Percentiles rank a stretch among this genome's conserved stretches.
Evolutionary conservation across 164 flowering plant species (phyloP).

Genomic region (Buxus sempervirens): DNA sequence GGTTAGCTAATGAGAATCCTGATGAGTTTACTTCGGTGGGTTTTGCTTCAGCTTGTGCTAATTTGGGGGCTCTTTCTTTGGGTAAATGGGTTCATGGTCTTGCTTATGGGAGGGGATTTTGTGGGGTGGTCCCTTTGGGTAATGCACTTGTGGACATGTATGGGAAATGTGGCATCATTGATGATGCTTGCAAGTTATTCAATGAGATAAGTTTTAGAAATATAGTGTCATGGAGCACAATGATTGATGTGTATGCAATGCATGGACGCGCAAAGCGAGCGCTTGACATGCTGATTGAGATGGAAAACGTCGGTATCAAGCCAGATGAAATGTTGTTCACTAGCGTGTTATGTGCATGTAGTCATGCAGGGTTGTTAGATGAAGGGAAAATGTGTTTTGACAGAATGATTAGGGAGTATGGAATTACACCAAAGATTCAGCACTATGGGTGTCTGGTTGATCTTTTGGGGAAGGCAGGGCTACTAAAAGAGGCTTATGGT

Average conservation of each 20-base stretch:
- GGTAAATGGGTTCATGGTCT: slow-evolving; percentile 23
- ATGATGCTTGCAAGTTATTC: slow-evolving; percentile 16
- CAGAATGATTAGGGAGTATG: slow-evolving; percentile 10
- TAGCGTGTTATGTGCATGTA: slow-evolving; percentile 22
- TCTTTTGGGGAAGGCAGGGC: slow-evolving; percentile 18
- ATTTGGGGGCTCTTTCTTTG: slow-evolving; percentile 14
- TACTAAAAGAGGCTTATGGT: slow-evolving; percentile 15
- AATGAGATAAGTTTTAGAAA: slow-evolving; percentile 18
- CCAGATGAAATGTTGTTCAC: slow-evolving; percentile 22
- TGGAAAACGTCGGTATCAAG: slow-evolving; percentile 13
- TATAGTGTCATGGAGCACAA: slow-evolving; percentile 23
- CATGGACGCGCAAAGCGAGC: slow-evolving; percentile 20
- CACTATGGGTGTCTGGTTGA: slow-evolving; percentile 29
- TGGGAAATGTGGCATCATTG: slow-evolving; percentile 20
- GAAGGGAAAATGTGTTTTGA: slow-evolving; percentile 17
- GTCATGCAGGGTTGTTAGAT: slow-evolving; percentile 19
- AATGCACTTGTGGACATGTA: slow-evolving; percentile 24
- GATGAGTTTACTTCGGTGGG: slow-evolving; percentile 19
- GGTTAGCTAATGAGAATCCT: background rate
- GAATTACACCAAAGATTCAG: slow-evolving; percentile 17
- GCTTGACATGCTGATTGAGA: slow-evolving; percentile 7
- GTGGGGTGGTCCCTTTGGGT: slow-evolving; percentile 15
- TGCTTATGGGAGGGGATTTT: slow-evolving; percentile 14
- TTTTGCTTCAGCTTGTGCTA: slow-evolving; percentile 22
- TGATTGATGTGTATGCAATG: slow-evolving; percentile 20